Evolutionary conservation across 352 stramenopile genomes (phyloP), one percentile per base, ranked within the genome.

Genomic region (Phytophthora citrophthora): DNA sequence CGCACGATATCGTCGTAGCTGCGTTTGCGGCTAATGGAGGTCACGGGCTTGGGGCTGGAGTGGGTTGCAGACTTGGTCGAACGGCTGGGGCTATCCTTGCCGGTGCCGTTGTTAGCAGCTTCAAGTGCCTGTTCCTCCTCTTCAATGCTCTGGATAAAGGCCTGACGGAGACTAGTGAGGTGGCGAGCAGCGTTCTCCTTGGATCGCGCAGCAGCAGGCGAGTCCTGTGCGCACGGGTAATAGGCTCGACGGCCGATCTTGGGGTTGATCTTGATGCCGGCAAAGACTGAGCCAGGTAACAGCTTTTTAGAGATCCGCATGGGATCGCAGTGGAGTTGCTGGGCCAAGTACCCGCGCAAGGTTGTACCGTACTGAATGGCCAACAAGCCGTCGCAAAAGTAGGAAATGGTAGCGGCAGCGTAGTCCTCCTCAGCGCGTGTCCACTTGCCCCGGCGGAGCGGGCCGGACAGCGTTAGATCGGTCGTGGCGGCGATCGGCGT

Each of bases 281-380:
- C 78, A 45, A 91, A 88, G 26, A 84, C 72, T 1, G 69, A 77
- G 5, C 82, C 82, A 0, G 82, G 79, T 40, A 91, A 64, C 24
- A 92, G 64, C 62, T 92, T 92, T 77, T 92, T 92, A 38, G 83
- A 92, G 60, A 92, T 86, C 13, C 83, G 75, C 83, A 92, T 92
- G 20, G 83, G 83, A 48, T 89, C 77, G 63, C 83, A 93, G 59
- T 93, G 77, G 1, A 93, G 66, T 44, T 88, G 72, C 54, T 89
- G 74, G 2, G 83, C 83, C 34, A 93, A 66, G 64, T 88, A 93
- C 20, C 81, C 78, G n/a, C 83, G 77, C 27, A 93, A 65, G 13
- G 79, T 89, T 46, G 84, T 90, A 59, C 84, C 84, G 65, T 88
- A 89, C 62, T 88, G 80, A 29, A 93, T 78, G 24, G 79, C 70